Base-by-base conservation (phyloP, 2,329 filamentous ascomycete species). In the Fusarium sp. region DNA sequence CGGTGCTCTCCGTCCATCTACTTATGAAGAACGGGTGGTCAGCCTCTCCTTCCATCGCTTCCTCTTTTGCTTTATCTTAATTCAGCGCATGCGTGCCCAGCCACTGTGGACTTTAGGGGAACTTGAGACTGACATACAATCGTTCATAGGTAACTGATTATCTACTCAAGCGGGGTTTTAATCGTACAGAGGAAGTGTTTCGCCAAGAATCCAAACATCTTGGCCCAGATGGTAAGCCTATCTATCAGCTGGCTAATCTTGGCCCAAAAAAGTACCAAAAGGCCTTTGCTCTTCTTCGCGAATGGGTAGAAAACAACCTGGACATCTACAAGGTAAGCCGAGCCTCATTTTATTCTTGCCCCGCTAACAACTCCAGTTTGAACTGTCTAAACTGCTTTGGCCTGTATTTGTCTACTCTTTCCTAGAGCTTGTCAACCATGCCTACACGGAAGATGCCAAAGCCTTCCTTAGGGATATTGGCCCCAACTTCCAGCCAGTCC, bases 391-490 rank as follows among this genome's bases (percentile, higher is more conserved):
- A 71, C 84, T 98, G 6, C 82, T 97, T 18, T 99, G 96, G 94
- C 96, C 96, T 0, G 83, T 97, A 1, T 98, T 98, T 76, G 92
- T 98, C 52, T 97, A 99, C 80, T 96, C 93, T 0, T 98, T 92
- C 77, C 84, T 99, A 26, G 90, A 93, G 60, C 87, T 98, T 58
- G 87, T 97, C 28, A 85, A 85, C 34, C 88, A 93, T 63, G 89
- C 89, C 68, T 94, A 91, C 72, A 82, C 87, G 3, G 87, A 88
- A 41, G 93, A 97, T 62, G 89, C 90, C 16, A 90, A 92, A 70
- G 83, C 86, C 3, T 95, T 97, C 76, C 90, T 97, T 65, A 86
- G 88, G 28, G 84, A 86, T 7, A 89, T 93, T 75, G 89, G 89
- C 57, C 75, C 79, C 3, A 79, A 89, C 56, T 98, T 98, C 74